Base-by-base conservation (phyloP, 2,329 filamentous ascomycete species). In the Nemania abortiva region DNA sequence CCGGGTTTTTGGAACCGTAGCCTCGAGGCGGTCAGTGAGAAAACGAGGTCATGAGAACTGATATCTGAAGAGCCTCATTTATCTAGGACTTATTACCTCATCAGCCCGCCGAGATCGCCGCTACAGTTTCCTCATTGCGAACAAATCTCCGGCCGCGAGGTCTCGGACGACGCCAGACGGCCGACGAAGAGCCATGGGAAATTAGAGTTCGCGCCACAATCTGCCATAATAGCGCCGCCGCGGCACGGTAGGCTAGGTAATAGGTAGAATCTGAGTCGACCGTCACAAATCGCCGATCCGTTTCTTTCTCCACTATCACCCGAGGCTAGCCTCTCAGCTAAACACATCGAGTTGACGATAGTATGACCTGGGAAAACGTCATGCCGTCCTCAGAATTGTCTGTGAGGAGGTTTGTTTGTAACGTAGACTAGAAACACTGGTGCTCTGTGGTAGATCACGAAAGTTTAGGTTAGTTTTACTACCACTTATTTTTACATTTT, bases 281-380 rank as follows among this genome's bases (percentile, higher is more conserved):
- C 39, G 53, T 47, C 42, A 59, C 24, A 20, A 61, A 70, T 60
- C 62, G 55, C 53, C 62, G 65, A 68, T 65, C 29, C 55, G 29
- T 49, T 27, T 27, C 31, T n/a, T 50, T 49, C 55, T 29, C 68
- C 53, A 68, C 57, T 39, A 11, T 55, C 58, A 54, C 57, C 65
- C 39, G 66, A 24, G 10, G n/a, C 56, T 65, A 62, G 34, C 22
- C 37, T 63, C 29, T 37, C 37, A 53, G 13, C 18, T 34, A 42
- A 31, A 49, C n/a, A 15, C 9, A n/a, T 34, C 22, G 50, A 45
- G 29, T 55, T 70, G 65, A 68, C 62, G 68, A 62, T 42, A 37
- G 18, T 18, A 68, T 70, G 68, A 70, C 65, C 34, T 50, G 55
- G 22, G n/a, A 49, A 20, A 29, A 34, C 42, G 66, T 68, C 66